Evolutionary conservation across 306 rosid species (phyloP), one percentile per base, ranked within the genome.

Genomic region (Gastrolobium villosum): DNA sequence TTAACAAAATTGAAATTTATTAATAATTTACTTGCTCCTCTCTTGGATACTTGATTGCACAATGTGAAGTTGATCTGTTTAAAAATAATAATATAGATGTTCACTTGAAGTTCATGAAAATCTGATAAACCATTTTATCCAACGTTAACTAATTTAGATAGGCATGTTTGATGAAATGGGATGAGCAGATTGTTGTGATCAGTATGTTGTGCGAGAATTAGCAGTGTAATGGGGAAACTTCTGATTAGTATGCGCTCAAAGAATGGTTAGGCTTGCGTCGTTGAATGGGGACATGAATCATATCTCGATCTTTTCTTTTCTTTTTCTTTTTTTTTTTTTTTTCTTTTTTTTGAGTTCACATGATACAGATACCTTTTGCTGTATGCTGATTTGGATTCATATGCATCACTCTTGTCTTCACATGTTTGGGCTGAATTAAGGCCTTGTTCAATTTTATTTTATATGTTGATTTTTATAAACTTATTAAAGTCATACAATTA

Each of bases 301-400:
- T 1, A 70, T 50, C 28, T 70, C 44, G 35, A 70, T 70, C 63
- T 34, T 66, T 32, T 70, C 13, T 49, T 49, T 70, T 49, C 35
- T 50, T 34, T 35, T 15, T 11, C 1, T 3, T 0, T 14, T 50
- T 36, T 72, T 2, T 15, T 10, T 54, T 72, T 39, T 28, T 54
- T n/a, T 20, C 28, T 20, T n/a, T n/a, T n/a, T 54, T 41, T 11
- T 4, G 66, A 28, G 66, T 59, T 72, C 77, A n/a, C n/a, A 72
- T 72, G 77, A 31, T 53, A 20, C 26, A 20, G 26, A n/a, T n/a
- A n/a, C n/a, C n/a, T n/a, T n/a, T n/a, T n/a, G n/a, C 15, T 70
- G 45, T n/a, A 48, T 13, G 62, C 49, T 55, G n/a, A n/a, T n/a
- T n/a, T n/a, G n/a, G 77, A 72, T 55, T 72, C 77, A 72, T 72